Base-by-base conservation (phyloP, 176 grass and related monocot genomes). In the Oropetium thomaeum region DNA sequence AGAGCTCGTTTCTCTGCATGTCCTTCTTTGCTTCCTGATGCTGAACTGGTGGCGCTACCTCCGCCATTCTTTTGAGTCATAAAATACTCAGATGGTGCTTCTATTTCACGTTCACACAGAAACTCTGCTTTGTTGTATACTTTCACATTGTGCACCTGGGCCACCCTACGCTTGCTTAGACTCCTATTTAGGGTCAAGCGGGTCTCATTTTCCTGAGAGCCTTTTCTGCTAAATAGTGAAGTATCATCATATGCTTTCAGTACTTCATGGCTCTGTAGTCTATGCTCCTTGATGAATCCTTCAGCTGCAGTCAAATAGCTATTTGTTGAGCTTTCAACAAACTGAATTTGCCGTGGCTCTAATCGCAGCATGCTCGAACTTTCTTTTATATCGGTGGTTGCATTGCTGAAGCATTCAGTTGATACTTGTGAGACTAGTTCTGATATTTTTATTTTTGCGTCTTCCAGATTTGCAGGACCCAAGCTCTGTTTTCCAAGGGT, bases 391-490 rank as follows among this genome's bases (percentile, higher is more conserved):
- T 85, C 71, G 29, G 79, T 66, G 58, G 68, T 55, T 59, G 75
- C 58, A 72, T 76, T 93, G 54, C 75, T 80, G 72, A 93, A 85
- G 77, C 77, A 86, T 80, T 93, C 93, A 66, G 80, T 93, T 47
- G 90, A 89, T 39, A 93, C 90, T 82, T 88, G 81, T 70, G 85
- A 77, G 31, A 88, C 90, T n/a, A 87, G 45, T 52, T 97, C 83
- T 78, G 90, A 85, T 67, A 89, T 89, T 74, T 97, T 88, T 34
- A 86, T 69, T 82, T 97, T 93, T 79, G 87, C 83, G 79, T 87
- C 88, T 83, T 93, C 90, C 42, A 84, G 79, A 64, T 85, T 79
- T 88, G 84, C 79, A 74, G 89, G 79, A 54, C 81, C 70, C 54
- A 79, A 71, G 55, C 78, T 93, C 47, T 93, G 85, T 65, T 93